These are phyloP conservation scores for Psilocybe azurescens DNA, from an alignment of 768 basidiomycete genomes.

Conservation along the genomic window DNA sequence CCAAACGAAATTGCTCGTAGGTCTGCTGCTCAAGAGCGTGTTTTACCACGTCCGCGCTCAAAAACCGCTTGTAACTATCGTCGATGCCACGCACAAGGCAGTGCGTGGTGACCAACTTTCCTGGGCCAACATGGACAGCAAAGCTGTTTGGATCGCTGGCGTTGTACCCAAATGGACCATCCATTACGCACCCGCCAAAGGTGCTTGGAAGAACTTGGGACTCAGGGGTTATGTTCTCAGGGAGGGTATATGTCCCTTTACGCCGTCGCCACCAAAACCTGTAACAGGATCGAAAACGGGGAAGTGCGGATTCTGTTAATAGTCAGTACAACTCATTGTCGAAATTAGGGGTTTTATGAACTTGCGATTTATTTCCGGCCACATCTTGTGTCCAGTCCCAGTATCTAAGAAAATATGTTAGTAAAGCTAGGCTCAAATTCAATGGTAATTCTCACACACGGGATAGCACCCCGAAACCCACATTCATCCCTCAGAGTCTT, in stretches of 20 bases:
- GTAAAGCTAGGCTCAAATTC: slow-evolving; percentile 26
- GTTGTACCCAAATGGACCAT: slow-evolving; percentile 37
- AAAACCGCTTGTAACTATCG: slow-evolving; percentile 22
- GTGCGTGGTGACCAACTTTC: slow-evolving; percentile 34
- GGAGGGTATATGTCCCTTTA: slow-evolving; percentile 24
- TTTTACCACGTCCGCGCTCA: slow-evolving; percentile 26
- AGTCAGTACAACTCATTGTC: not conserved
- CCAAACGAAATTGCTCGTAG: slow-evolving; percentile 36
- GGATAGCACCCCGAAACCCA: slow-evolving; percentile 28
- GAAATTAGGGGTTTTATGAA: not conserved
- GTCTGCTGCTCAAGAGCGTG: slow-evolving; percentile 30
- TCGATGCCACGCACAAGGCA: slow-evolving; percentile 39
- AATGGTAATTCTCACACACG: slow-evolving; percentile 24
- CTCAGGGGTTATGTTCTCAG: not conserved
- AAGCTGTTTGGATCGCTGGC: slow-evolving; percentile 17
- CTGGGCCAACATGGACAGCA: slow-evolving; percentile 38
- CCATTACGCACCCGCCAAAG: slow-evolving; percentile 31
- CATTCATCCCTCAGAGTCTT: slow-evolving; percentile 28
- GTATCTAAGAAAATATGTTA: slow-evolving; percentile 30
- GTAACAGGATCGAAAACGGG: slow-evolving; percentile 38
- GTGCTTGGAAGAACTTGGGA: slow-evolving; percentile 16
- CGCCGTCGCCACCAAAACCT: slow-evolving; percentile 44
- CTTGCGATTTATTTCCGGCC: slow-evolving; percentile 25
- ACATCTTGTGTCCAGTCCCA: slow-evolving; percentile 44
- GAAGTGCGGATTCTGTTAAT: slow-evolving; percentile 33